Base-by-base conservation (phyloP, 352 stramenopile genomes). In the Pythium monospermum region DNA sequence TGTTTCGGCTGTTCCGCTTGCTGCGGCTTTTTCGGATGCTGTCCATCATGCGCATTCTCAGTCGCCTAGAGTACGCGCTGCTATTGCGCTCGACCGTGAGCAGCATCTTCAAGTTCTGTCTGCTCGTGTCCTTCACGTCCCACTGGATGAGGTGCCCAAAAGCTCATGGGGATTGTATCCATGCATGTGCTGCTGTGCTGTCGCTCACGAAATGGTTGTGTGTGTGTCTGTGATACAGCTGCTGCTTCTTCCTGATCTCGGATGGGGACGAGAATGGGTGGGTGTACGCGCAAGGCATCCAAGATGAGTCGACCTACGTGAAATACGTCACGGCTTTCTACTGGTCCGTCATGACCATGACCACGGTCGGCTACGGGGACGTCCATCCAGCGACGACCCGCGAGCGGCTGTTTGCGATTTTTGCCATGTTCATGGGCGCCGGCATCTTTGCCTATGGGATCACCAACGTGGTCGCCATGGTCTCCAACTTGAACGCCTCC, bases 381-480 rank as follows among this genome's bases (percentile, higher is more conserved):
- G 53, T 84, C 13, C 67, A 84, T 13, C 62, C 74, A 7, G 60
- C 52, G 11, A 85, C 71, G 12, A 83, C 80, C 1, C 47, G 68
- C 33, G 76, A 91, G 43, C 76, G 77, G 2, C 60, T 91, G 11
- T 91, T 85, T 43, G 68, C 72, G 18, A 91, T 87, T 44, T 71
- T 83, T 25, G 76, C 75, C 0, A 88, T 91, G 80, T 55, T 87
- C 8, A 56, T 85, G 1, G 80, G 80, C 3, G 80, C 76, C n/a
- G 83, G 80, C 64, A 85, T 91, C 41, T 91, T 91, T 45, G 77
- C 76, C 4, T 91, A 91, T 51, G 80, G 76, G 16, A 91, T 91
- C 66, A 91, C 80, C 0, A 88, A 84, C 35, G 80, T 88, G 44
- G 69, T 80, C 0, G 61, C 60, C 13, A 79, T 75, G 61, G 80